phyloP scores from a whole-genome alignment of 108 stramenopile species.

The Cyclotella kingstonii region DNA sequence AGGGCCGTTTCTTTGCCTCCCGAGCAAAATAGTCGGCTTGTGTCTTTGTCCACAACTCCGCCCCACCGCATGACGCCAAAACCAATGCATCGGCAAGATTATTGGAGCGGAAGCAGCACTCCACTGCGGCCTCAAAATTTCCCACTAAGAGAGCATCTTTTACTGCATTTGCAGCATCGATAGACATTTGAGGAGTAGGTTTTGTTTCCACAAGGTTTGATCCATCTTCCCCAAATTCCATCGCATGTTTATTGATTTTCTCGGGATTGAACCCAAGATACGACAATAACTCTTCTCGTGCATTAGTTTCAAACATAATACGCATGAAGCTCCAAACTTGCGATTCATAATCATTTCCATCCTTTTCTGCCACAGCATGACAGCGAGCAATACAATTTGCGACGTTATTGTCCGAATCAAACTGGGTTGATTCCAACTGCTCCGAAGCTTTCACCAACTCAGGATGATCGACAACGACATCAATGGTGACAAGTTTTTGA shows the following conservation, averaged over 20 bases:
- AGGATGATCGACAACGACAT: conserved; percentile 64
- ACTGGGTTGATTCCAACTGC: too few relatives aligned
- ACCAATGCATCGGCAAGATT: conserved; percentile 93
- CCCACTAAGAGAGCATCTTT: conserved; percentile 91
- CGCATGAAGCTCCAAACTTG: conserved; percentile 93
- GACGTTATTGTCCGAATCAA: conserved; percentile 67
- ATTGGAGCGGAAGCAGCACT: conserved; percentile 89
- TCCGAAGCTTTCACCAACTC: conserved; percentile 59
- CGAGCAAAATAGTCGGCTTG: conserved; percentile 86
- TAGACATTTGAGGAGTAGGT: conserved; percentile 37
- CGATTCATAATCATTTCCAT: conserved; percentile 51
- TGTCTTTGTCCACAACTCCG: conserved; percentile 89
- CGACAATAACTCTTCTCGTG: conserved; percentile 83
- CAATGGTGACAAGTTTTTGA: conserved; percentile 53
- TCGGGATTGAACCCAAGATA: conserved; percentile 94
- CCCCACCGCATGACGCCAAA: conserved; percentile 91
- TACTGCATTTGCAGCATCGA: conserved; percentile 70
- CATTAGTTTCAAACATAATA: conserved; percentile 91
- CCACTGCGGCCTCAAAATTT: conserved; percentile 95
- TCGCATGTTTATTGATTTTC: conserved; percentile 54
- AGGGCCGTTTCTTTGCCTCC: conserved; percentile 69
- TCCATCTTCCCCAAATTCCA: conserved; percentile 39
- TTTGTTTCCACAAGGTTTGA: conserved; percentile 15
- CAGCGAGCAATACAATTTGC: conserved; percentile 72
- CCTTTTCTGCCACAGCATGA: conserved; percentile 48